These are phyloP conservation scores for Posidonia oceanica DNA, from an alignment of 116 monocot genomes.

Conservation along the genomic window DNA sequence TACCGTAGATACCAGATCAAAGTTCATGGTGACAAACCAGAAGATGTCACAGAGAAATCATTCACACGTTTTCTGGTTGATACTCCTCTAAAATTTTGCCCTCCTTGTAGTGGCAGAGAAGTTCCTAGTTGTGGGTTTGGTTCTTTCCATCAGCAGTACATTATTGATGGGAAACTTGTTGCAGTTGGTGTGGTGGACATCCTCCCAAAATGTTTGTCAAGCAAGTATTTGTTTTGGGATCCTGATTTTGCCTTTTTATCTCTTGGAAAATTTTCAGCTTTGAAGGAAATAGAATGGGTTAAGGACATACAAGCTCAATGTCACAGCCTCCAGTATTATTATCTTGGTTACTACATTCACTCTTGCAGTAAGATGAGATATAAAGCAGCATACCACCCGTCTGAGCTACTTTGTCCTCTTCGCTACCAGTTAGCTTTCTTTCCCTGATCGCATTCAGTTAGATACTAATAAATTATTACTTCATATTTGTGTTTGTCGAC, in stretches of 20 bases:
- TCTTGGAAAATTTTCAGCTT: slow-evolving; percentile 82
- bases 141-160: slow-evolving; percentile 92
- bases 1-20: slow-evolving; percentile 76
- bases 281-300: slow-evolving; percentile 92
- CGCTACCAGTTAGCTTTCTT: slow-evolving; percentile 56
- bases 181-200: slow-evolving; percentile 96
- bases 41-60: slow-evolving; percentile 53
- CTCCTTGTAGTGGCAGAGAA: slow-evolving; percentile 21
- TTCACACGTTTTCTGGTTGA: slow-evolving; percentile 79
- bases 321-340: slow-evolving; percentile 64
- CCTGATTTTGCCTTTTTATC: slow-evolving; percentile 83
- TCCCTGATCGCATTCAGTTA: not conserved
- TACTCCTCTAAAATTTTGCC: slow-evolving; percentile 57
- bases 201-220: slow-evolving; percentile 89
- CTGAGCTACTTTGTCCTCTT: slow-evolving; percentile 93
- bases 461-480: not conserved
- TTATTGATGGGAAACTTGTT: slow-evolving; percentile 84
- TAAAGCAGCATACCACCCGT: slow-evolving; percentile 85
- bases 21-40: slow-evolving; percentile 74
- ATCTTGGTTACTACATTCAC: slow-evolving; percentile 96
- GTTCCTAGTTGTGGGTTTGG: slow-evolving; percentile 73
- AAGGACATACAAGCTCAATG: slow-evolving; percentile 35
- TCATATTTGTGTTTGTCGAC: not conserved
- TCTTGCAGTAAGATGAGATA: slow-evolving; percentile 97
- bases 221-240: slow-evolving; percentile 99